Percentiles rank a stretch among this genome's conserved stretches.
Conservation (phyloP, 192 early-diverging fungal genomes). For the Backusella psychrophila region DNA sequence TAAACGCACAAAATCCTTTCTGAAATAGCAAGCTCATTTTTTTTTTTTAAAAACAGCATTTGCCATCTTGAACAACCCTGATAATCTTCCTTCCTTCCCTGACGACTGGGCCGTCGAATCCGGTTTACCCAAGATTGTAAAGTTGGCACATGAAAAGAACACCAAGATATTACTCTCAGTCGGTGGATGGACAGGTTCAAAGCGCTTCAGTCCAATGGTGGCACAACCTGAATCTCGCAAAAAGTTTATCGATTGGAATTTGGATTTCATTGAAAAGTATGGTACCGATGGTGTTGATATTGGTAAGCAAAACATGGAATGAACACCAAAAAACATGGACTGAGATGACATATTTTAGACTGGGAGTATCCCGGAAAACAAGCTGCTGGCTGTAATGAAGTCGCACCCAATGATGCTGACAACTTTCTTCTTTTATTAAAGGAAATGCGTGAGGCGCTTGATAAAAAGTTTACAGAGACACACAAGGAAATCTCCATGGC, state of each 20-base stretch:
- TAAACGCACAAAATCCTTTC: background rate
- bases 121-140: conserved; percentile 41
- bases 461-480: conserved; percentile 34
- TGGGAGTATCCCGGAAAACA: conserved; percentile 62
- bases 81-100: conserved; percentile 35
- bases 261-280: conserved; percentile 51
- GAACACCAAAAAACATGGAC: background rate
- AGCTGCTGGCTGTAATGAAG: conserved; percentile 55
- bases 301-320: conserved; percentile 30
- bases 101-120: conserved; percentile 29
- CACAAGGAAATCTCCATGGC: conserved; percentile 62
- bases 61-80: conserved; percentile 42
- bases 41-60: conserved; percentile 31
- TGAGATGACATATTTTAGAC: conserved; percentile 23
- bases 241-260: conserved; percentile 53
- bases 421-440: conserved; percentile 54
- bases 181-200: conserved; percentile 79
- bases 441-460: conserved; percentile 49
- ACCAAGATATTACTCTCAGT: conserved; percentile 60
- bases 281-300: conserved; percentile 60
- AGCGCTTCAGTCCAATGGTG: conserved; percentile 57
- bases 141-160: conserved; percentile 37
- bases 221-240: conserved; percentile 47
- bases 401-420: conserved; percentile 43
- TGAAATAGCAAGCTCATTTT: background rate